phyloP scores from a whole-genome alignment of 768 basidiomycete genomes.

The Phlebiopsis gigantea region DNA sequence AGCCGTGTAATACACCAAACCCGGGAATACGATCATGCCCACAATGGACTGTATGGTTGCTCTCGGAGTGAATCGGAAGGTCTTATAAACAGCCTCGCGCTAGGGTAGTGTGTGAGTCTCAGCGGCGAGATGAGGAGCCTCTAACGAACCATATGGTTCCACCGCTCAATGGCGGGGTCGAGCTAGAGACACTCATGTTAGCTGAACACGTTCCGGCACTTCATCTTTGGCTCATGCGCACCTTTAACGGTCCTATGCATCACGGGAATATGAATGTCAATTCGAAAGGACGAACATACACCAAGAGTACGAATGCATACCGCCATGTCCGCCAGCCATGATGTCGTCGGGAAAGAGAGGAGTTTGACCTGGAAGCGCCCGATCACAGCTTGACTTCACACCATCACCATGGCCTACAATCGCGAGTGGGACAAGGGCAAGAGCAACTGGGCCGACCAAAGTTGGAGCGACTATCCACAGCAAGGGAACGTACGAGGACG shows the following conservation, averaged over 20 bases:
- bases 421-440: constrained; percentile 88
- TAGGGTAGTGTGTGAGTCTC: constrained; percentile 22
- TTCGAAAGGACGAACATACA: not conserved
- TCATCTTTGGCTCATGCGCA: constrained; percentile 17
- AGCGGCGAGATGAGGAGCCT: not conserved
- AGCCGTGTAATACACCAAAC: constrained; percentile 42
- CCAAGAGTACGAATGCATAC: not conserved
- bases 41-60: constrained; percentile 57
- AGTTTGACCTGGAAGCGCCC: constrained; percentile 14
- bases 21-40: constrained; percentile 64
- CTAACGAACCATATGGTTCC: constrained; percentile 48
- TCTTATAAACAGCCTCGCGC: constrained; percentile 82
- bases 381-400: constrained; percentile 15
- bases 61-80: constrained; percentile 74
- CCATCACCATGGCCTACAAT: constrained; percentile 54
- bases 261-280: too few relatives aligned
- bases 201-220: not conserved
- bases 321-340: constrained; percentile 46
- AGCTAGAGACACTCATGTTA: constrained; percentile 20
- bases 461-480: constrained; percentile 9
- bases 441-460: constrained; percentile 27
- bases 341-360: constrained; percentile 22
- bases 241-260: constrained; percentile 58
- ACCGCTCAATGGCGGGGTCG: constrained; percentile 53
- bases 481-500: constrained; percentile 41